Evolutionary conservation across 148 eudicot genomes (phyloP), one percentile per base, ranked within the genome.

Genomic region (Cornus controversa): DNA sequence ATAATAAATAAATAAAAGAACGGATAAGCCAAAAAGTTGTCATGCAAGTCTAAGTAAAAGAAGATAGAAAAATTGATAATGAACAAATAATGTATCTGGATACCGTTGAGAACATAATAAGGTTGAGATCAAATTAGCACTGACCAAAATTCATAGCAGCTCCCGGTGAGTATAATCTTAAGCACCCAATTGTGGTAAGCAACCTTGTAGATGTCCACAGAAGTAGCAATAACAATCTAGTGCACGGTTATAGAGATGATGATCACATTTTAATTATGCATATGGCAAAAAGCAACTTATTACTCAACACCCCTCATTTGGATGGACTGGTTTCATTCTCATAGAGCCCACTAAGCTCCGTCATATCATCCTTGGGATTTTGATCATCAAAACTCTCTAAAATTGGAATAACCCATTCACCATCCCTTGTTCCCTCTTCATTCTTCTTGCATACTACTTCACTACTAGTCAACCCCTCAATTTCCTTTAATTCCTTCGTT

Each of bases 381-480:
- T 34, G 58, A 50, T 60, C 71, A 71, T 67, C 54, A 70, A 57
- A 70, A 10, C 69, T 66, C 57, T 76, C 80, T 16, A 86, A 62
- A 15, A 81, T 63, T 5, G 84, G 73, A 73, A 83, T 57, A 74
- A 83, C 84, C 80, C 82, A 86, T 60, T 76, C 89, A 69, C 78
- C 82, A 72, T 83, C 80, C 27, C 65, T 71, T 22, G 73, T 66
- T 27, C 57, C 75, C 34, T 69, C 67, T 85, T 65, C 75, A 66
- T 67, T 73, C 10, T 75, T 57, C 54, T 73, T 42, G 26, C 66
- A 40, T 25, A 8, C 70, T 8, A 24, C 45, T 6, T 40, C 72
- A 64, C 28, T 71, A 67, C 13, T 66, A 54, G 20, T 77, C 71
- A 50, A 76, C 42, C 60, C 60, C 60, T 20, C 60, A 14, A 14